These are phyloP conservation scores for Gossypium mustelinum DNA, from an alignment of 345 rosid species.

Conservation along the genomic window DNA sequence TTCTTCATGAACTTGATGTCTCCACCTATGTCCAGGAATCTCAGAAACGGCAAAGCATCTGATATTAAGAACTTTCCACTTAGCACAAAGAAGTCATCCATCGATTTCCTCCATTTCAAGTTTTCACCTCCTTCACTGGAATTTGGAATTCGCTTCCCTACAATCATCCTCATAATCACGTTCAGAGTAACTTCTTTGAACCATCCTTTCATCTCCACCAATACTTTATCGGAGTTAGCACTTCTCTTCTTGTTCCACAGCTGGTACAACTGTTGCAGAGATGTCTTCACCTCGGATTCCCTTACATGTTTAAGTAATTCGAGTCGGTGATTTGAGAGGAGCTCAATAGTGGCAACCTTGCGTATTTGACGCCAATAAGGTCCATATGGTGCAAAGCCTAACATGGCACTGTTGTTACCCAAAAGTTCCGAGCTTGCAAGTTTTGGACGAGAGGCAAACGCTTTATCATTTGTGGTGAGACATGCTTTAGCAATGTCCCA, in stretches of 20 bases:
- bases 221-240: background rate
- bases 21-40: slow-evolving; percentile 33
- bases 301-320: slow-evolving; percentile 22
- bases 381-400: slow-evolving; percentile 31
- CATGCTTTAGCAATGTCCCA: too few species aligned
- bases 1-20: slow-evolving; percentile 30
- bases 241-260: background rate
- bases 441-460: too few species aligned
- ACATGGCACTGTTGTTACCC: slow-evolving; percentile 23
- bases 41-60: slow-evolving; percentile 28
- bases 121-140: background rate
- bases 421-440: slow-evolving; percentile 14
- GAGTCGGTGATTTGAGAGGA: slow-evolving; percentile 35
- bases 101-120: background rate
- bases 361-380: background rate
- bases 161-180: slow-evolving; percentile 23
- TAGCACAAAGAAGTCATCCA: slow-evolving; percentile 6
- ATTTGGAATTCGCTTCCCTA: slow-evolving; percentile 16
- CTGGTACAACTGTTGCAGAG: background rate
- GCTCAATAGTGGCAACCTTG: slow-evolving; percentile 18
- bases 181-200: slow-evolving; percentile 25
- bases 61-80: slow-evolving; percentile 27
- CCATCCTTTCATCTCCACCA: slow-evolving; percentile 38
- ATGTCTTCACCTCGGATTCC: slow-evolving; percentile 11
- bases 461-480: too few species aligned